These are phyloP conservation scores for Nymphaea colorata DNA, from an alignment of 164 flowering plant genomes.

Conservation along the genomic window DNA sequence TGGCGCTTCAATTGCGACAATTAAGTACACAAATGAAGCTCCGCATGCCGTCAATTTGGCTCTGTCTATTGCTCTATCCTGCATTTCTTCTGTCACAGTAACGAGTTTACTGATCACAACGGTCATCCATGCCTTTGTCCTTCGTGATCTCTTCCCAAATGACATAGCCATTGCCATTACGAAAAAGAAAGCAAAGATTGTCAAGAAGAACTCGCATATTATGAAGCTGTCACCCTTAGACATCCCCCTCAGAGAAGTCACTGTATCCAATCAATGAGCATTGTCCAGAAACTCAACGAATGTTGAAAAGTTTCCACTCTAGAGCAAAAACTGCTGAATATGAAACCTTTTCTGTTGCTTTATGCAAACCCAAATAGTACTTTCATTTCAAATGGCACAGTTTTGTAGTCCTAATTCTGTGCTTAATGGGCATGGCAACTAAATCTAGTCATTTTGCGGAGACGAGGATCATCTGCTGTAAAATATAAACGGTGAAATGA, in stretches of 20 bases:
- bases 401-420: too few relatives aligned
- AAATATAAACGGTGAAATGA: too few relatives aligned
- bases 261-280: conserved; percentile 22
- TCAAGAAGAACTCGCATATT: conserved; percentile 29
- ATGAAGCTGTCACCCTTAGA: not conserved
- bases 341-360: too few relatives aligned
- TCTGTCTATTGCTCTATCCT: conserved; percentile 34
- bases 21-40: conserved; percentile 44
- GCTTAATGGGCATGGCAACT: too few relatives aligned
- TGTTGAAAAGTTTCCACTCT: not conserved
- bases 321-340: too few relatives aligned
- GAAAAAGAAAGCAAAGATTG: conserved; percentile 25
- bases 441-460: too few relatives aligned
- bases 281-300: conserved; percentile 30
- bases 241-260: too few relatives aligned
- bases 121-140: conserved; percentile 57
- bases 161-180: conserved; percentile 84
- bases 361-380: too few relatives aligned
- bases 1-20: conserved; percentile 65
- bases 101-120: conserved; percentile 48
- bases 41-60: conserved; percentile 27
- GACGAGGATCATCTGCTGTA: too few relatives aligned
- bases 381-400: too few relatives aligned
- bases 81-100: conserved; percentile 41
- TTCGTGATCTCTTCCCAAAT: conserved; percentile 72